Base-by-base conservation (phyloP, 805 yeast genomes). In the Candida berthetii region DNA sequence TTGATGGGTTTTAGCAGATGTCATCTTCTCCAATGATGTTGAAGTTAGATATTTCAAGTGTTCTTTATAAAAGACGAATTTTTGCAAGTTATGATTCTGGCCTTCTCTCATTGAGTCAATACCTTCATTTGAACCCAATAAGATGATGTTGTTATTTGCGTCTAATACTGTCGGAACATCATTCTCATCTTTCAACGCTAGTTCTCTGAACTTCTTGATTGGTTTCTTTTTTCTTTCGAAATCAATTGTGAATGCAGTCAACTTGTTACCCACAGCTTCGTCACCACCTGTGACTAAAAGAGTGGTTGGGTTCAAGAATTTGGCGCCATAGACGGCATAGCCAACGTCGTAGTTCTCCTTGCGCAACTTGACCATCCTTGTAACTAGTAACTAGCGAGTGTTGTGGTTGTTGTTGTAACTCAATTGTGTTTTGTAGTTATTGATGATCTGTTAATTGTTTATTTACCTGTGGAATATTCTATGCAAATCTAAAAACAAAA, bases 261-360 rank as follows among this genome's bases (percentile, higher is more conserved):
- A 67, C 58, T 85, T 87, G 59, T 90, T 91, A 10, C 38, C 36
- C 15, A 36, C 42, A 13, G 42, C 90, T 16, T 96, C 96, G 20
- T 96, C 96, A 33, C 97, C 97, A 29, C 99, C 99, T 4, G 89
- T 82, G 17, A 83, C 85, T 37, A 89, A 64, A 25, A 91, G 61
- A 2, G 82, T 76, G 45, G 66, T 63, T 48, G 80, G 74, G 48
- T 78, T 71, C 38, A 85, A 69, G 60, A 88, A 91, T 48, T 77
- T 76, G 44, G 93, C 82, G 7, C 87, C 93, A 50, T 81, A 82
- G 11, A 88, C 71, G 2, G 99, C 98, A 53, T 81, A 85, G 3
- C 86, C 91, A 28, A 67, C 53, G 38, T 65, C 55, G 25, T 52
- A 48, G 3, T 35, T 24, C 10, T 48, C 50, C 2, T 42, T 39